These are phyloP conservation scores for Saxispiralis lemnorum DNA, from an alignment of 495 filamentous ascomycete species.

Conservation along the genomic window DNA sequence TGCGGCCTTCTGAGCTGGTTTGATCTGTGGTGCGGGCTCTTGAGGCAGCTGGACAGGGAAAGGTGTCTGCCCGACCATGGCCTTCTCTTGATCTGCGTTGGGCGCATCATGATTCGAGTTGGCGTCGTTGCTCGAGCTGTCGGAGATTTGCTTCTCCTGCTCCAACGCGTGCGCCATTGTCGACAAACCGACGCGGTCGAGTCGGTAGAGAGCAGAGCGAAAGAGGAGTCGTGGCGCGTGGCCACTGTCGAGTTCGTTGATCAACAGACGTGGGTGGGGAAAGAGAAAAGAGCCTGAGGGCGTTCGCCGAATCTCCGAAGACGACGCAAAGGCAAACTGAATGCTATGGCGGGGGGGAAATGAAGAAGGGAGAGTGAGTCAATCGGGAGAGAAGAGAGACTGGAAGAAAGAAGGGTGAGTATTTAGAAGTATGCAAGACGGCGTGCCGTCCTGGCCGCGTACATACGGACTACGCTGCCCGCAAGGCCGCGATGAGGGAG, in stretches of 20 bases:
- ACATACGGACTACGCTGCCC: too few relatives aligned
- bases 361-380: too few relatives aligned
- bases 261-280: too few relatives aligned
- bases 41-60: slow-evolving; percentile 12
- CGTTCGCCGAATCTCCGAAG: too few relatives aligned
- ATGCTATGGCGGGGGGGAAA: too few relatives aligned
- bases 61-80: slow-evolving; percentile 13
- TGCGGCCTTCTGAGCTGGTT: slow-evolving; percentile 27
- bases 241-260: background rate
- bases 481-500: too few relatives aligned
- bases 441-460: too few relatives aligned
- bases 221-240: background rate
- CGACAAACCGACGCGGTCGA: background rate
- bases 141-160: slow-evolving; percentile 13
- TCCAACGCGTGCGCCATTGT: slow-evolving; percentile 11
- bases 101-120: slow-evolving; percentile 3
- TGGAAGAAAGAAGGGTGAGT: too few relatives aligned
- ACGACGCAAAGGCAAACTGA: too few relatives aligned
- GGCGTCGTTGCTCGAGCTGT: slow-evolving; percentile 16
- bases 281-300: too few relatives aligned
- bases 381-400: too few relatives aligned
- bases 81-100: slow-evolving; percentile 13
- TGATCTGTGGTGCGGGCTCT: slow-evolving; percentile 9
- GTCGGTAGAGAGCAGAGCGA: background rate
- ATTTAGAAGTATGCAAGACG: too few relatives aligned